Conservation (phyloP, 768 basidiomycete species). For the Russula sp. region DNA sequence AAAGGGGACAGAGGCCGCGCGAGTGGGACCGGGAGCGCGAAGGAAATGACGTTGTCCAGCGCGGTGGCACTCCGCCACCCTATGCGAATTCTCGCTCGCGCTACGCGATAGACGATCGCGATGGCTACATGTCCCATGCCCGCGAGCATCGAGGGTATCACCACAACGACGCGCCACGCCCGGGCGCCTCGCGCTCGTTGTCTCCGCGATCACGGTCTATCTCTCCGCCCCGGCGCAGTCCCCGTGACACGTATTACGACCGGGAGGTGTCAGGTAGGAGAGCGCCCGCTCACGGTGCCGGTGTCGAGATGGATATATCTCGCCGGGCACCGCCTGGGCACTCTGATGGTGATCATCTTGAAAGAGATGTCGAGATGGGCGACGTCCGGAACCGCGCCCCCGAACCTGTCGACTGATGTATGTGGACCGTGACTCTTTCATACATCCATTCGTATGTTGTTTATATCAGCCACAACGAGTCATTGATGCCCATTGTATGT, state of each 20-base stretch:
- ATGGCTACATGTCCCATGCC: constrained; percentile 23
- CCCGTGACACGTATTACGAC: constrained; percentile 25
- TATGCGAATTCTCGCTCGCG: constrained; percentile 32
- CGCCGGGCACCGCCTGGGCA: constrained; percentile 15
- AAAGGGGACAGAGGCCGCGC: constrained; percentile 44
- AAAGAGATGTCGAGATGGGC: constrained; percentile 27
- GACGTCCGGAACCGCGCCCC: constrained; percentile 25
- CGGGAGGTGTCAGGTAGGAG: constrained; percentile 18
- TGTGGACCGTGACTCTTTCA: constrained; percentile 13
- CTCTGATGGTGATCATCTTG: constrained; percentile 19
- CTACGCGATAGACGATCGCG: constrained; percentile 31
- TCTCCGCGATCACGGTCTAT: constrained; percentile 29
- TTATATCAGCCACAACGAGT: constrained; percentile 11
- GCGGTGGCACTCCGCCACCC: constrained; percentile 11
- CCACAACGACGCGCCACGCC: constrained; percentile 23
- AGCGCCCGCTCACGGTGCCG: constrained; percentile 8
- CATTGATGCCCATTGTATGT: constrained; percentile 1
- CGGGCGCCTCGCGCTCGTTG: constrained; percentile 26
- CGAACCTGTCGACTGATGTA: constrained; percentile 27
- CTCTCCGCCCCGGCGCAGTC: constrained; percentile 19
- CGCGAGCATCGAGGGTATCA: constrained; percentile 26
- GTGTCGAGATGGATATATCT: constrained; percentile 10
- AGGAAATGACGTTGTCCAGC: constrained; percentile 12
- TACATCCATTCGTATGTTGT: not conserved
- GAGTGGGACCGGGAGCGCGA: constrained; percentile 28